Evolutionary conservation across 169 alveolate species (phyloP).

Genomic region (Cryptosporidium bovis): DNA sequence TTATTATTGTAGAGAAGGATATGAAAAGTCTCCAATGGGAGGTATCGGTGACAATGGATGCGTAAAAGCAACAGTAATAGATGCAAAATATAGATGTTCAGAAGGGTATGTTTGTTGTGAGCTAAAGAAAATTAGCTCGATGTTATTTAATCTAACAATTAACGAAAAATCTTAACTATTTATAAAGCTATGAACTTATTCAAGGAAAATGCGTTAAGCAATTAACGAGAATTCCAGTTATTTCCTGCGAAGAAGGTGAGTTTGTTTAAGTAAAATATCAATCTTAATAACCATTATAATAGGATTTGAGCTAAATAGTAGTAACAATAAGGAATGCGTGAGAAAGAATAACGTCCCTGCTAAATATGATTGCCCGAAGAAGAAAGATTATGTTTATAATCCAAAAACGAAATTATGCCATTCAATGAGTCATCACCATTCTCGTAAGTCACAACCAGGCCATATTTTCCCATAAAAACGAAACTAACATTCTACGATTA

Average conservation of each 20-base stretch:
- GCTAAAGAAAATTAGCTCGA: not conserved
- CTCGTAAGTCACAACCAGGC: constrained; percentile 31
- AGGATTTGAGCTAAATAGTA: constrained; percentile 6
- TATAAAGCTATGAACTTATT: constrained; percentile 22
- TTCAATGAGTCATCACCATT: constrained; percentile 68
- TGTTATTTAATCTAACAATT: not conserved
- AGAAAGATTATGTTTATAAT: constrained; percentile 62
- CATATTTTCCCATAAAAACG: not conserved
- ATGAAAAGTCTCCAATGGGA: constrained; percentile 15
- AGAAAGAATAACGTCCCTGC: constrained; percentile 39
- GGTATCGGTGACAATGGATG: constrained; percentile 13
- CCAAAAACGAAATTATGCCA: constrained; percentile 66
- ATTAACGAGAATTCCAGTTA: constrained; percentile 23
- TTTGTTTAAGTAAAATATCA: not conserved
- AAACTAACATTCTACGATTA: not conserved
- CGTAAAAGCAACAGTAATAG: constrained; percentile 25
- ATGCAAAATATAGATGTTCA: constrained; percentile 46
- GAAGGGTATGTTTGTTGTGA: constrained; percentile 39
- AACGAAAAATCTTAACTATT: not conserved
- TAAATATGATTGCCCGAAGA: constrained; percentile 65
- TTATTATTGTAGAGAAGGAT: constrained; percentile 46
- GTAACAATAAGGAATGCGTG: constrained; percentile 18
- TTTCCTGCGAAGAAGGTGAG: constrained; percentile 43
- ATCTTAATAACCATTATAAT: not conserved
- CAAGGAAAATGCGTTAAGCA: constrained; percentile 23